Conservation (phyloP, 2,329 filamentous ascomycete species). For the Botrytis porri region DNA sequence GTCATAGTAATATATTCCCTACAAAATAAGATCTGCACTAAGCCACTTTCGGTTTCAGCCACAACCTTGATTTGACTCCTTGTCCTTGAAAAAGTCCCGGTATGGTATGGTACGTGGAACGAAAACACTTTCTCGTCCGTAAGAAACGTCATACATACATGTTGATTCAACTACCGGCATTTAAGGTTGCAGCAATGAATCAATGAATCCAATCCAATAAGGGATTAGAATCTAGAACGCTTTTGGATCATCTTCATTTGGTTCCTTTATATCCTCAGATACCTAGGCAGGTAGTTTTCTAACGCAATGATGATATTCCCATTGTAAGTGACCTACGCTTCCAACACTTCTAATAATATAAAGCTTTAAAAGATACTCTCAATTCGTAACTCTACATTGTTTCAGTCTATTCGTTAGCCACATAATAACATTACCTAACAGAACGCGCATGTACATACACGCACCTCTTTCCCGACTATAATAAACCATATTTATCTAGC, state of each 20-base stretch:
- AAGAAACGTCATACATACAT: not conserved
- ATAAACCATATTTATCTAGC: not conserved
- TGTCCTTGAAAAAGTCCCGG: not conserved
- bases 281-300: not conserved
- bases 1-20: not conserved
- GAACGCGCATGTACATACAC: not conserved
- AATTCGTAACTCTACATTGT: not conserved
- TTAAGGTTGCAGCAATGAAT: not conserved
- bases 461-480: not conserved
- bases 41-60: not conserved
- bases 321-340: not conserved
- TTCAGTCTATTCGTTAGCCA: not conserved
- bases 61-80: slow-evolving; percentile 9
- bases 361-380: not conserved
- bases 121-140: not conserved
- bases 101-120: not conserved
- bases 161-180: not conserved
- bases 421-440: not conserved
- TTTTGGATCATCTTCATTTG: not conserved
- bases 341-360: not conserved
- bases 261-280: not conserved
- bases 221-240: not conserved
- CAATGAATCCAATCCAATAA: not conserved
- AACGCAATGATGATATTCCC: not conserved
- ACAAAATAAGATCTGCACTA: not conserved